Conservation (phyloP, 192 early-diverging fungal species). For the Helicostylum pulchrum region DNA sequence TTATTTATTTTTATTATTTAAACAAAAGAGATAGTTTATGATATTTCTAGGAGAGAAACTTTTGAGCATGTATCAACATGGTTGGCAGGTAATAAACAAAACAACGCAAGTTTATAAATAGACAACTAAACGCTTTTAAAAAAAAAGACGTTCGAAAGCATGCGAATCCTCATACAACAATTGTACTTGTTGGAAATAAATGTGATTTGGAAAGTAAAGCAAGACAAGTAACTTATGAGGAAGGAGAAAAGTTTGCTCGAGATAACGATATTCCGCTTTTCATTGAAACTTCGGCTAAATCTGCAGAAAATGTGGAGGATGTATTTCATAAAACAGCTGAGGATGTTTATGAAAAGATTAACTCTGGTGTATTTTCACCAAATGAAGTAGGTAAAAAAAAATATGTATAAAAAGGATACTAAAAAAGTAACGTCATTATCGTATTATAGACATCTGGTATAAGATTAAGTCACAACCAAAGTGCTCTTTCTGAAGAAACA, state of each 20-base stretch:
- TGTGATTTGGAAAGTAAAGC: slow-evolving; percentile 73
- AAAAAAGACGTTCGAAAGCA: slow-evolving; percentile 81
- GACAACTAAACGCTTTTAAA: neutral
- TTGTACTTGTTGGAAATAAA: slow-evolving; percentile 92
- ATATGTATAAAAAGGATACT: slow-evolving; percentile 20
- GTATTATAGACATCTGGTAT: slow-evolving; percentile 47
- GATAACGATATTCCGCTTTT: slow-evolving; percentile 80
- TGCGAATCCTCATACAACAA: slow-evolving; percentile 85
- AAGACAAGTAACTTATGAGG: slow-evolving; percentile 78
- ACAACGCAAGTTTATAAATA: neutral
- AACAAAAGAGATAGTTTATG: slow-evolving; percentile 52
- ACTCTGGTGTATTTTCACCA: slow-evolving; percentile 67
- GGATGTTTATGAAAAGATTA: slow-evolving; percentile 80
- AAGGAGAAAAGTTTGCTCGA: slow-evolving; percentile 84
- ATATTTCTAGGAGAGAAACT: slow-evolving; percentile 66
- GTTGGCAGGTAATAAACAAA: slow-evolving; percentile 53
- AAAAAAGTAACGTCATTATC: slow-evolving; percentile 6
- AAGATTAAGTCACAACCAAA: slow-evolving; percentile 60
- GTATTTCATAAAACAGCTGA: slow-evolving; percentile 77
- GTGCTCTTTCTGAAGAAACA: slow-evolving; percentile 22
- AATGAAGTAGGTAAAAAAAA: slow-evolving; percentile 49
- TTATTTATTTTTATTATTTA: slow-evolving; percentile 12
- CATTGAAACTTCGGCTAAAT: slow-evolving; percentile 89
- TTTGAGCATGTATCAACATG: slow-evolving; percentile 75
- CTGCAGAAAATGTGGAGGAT: slow-evolving; percentile 81